Evolutionary conservation across 2,329 filamentous ascomycete genomes (phyloP), one percentile per base, ranked within the genome.

Genomic region (Meredithiella fracta): DNA sequence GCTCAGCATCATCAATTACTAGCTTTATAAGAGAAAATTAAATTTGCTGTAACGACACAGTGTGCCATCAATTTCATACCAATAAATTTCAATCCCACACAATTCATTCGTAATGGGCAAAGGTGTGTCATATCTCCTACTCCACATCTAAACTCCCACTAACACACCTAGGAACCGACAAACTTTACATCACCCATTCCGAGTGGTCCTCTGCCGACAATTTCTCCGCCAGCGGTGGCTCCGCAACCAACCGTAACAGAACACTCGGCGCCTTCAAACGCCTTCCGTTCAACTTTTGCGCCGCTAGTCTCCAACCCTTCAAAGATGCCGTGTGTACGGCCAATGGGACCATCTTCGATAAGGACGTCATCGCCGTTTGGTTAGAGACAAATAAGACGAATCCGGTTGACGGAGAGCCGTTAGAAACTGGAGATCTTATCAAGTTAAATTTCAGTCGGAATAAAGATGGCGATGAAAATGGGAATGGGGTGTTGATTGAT

Each of bases 251-350:
- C 66, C 67, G 82, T 70, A 68, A 75, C 68, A 67, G 75, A 51
- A 69, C 69, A 22, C 78, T 79, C 61, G 62, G 62, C 50, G 77
- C 78, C 38, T 97, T 97, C 73, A 87, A 85, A 65, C 85, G 88
- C 49, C 78, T 98, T 1, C 92, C 94, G 29, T 98, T 94, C 78
- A 97, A 96, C 75, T 97, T 92, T 72, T 98, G 92, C 78, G 88
- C 92, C 60, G 83, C 94, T 40, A 94, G 87, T 59, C 82, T 98
- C 34, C 92, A 97, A 66, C 94, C 94, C 6, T 98, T 96, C 73
- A 80, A 83, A 65, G 86, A 95, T 65, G 90, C 92, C 3, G 92
- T 98, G 37, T 98, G 92, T 73, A 97, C 91, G 0, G 65, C 78
- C 2, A 76, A 85, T 44, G 92, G 92, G 54, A 92, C 84, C 11